These are phyloP conservation scores for Prunus armeniaca DNA, from an alignment of 306 rosid genomes.

Conservation along the genomic window DNA sequence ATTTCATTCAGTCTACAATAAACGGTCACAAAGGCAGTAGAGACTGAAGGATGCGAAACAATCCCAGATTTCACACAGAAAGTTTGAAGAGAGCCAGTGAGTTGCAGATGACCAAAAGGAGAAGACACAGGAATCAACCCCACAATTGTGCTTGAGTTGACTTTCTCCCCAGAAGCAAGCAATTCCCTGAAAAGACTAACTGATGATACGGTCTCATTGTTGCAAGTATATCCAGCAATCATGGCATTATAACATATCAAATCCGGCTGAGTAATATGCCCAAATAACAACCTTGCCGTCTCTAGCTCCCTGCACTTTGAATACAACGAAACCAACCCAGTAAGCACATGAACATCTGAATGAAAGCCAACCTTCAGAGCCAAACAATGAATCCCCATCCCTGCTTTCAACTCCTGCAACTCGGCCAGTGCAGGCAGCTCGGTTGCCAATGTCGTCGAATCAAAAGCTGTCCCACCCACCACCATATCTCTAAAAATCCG, in stretches of 20 bases:
- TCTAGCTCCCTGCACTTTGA: slow-evolving; percentile 65
- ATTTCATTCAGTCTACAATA: slow-evolving; percentile 72
- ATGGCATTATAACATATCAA: slow-evolving; percentile 78
- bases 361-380: slow-evolving; percentile 66
- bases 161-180: slow-evolving; percentile 52
- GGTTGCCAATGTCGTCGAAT: slow-evolving; percentile 57
- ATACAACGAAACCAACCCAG: slow-evolving; percentile 81
- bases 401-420: slow-evolving; percentile 59
- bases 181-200: slow-evolving; percentile 60
- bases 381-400: slow-evolving; percentile 67
- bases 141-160: slow-evolving; percentile 72
- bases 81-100: slow-evolving; percentile 55
- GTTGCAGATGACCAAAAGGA: slow-evolving; percentile 70
- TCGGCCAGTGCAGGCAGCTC: slow-evolving; percentile 82
- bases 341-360: slow-evolving; percentile 52
- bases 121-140: slow-evolving; percentile 78
- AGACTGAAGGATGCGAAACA: slow-evolving; percentile 60
- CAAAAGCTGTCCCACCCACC: slow-evolving; percentile 37
- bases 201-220: slow-evolving; percentile 51
- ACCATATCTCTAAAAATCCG: slow-evolving; percentile 57
- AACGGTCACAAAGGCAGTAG: slow-evolving; percentile 72
- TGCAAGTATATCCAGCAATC: slow-evolving; percentile 80
- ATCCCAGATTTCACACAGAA: slow-evolving; percentile 64
- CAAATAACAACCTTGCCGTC: slow-evolving; percentile 55
- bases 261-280: slow-evolving; percentile 56